These are phyloP conservation scores for Singerocomus rubriflavus DNA, from an alignment of 1,284 basidiomycete species.

Conservation along the genomic window DNA sequence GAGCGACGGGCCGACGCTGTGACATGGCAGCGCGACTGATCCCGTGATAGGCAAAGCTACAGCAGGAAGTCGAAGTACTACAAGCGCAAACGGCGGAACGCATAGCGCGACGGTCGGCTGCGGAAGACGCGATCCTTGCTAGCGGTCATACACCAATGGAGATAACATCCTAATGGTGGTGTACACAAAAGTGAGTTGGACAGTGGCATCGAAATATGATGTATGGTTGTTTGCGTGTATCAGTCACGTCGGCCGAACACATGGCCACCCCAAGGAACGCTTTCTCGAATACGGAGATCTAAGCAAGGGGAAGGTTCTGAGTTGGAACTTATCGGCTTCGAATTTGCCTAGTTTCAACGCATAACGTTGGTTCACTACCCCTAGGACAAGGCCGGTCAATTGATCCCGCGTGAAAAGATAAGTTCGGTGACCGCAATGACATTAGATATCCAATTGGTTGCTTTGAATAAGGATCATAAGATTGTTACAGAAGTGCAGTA, in stretches of 20 bases:
- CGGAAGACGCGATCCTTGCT: conserved; percentile 34
- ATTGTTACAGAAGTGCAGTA: too few species aligned
- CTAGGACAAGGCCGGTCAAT: background rate
- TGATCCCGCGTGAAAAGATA: background rate
- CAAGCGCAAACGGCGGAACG: conserved; percentile 35
- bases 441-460: background rate
- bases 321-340: background rate
- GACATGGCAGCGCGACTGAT: conserved; percentile 1
- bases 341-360: background rate
- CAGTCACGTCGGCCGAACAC: background rate
- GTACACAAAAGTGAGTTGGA: too few species aligned
- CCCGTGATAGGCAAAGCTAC: conserved; percentile 23
- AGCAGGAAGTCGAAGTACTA: conserved; percentile 28
- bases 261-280: background rate
- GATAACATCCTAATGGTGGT: conserved; percentile 13
- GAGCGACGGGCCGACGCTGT: background rate
- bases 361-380: background rate
- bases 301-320: background rate
- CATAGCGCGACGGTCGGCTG: conserved; percentile 25
- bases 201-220: background rate
- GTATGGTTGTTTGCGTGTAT: background rate
- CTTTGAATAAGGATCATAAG: background rate
- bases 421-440: background rate
- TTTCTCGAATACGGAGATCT: background rate
- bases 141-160: conserved; percentile 36